These are phyloP conservation scores for Sedum album DNA, from an alignment of 164 flowering plant genomes.

Conservation along the genomic window DNA sequence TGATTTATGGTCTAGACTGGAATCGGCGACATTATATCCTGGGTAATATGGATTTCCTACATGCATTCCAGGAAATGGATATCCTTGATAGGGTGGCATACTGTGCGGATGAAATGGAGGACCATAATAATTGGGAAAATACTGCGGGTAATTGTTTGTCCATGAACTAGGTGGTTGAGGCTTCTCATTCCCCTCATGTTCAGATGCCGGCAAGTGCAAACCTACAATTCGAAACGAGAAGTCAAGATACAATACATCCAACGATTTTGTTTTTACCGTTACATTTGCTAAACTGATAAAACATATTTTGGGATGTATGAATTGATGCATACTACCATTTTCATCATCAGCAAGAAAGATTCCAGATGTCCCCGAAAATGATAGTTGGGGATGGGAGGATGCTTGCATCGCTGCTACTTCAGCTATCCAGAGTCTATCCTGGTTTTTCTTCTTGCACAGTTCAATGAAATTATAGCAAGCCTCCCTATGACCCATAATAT, in stretches of 20 bases:
- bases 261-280: constrained; percentile 35
- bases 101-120: constrained; percentile 29
- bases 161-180: constrained; percentile 53
- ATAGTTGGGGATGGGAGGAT: constrained; percentile 38
- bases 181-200: constrained; percentile 35
- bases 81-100: constrained; percentile 57
- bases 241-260: neutral
- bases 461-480: constrained; percentile 74
- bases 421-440: constrained; percentile 69
- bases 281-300: constrained; percentile 33
- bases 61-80: constrained; percentile 53
- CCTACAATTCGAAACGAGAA: neutral
- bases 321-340: constrained; percentile 19
- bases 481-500: constrained; percentile 35
- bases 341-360: constrained; percentile 66
- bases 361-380: constrained; percentile 60
- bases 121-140: constrained; percentile 55
- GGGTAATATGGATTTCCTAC: constrained; percentile 48
- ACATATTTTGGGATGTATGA: constrained; percentile 31
- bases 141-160: constrained; percentile 58
- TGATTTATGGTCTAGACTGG: constrained; percentile 22
- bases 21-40: constrained; percentile 42
- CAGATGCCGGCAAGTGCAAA: constrained; percentile 24
- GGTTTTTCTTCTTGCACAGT: constrained; percentile 69
- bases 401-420: constrained; percentile 82